Conservation (phyloP, 1,139 yeast genomes). For the Candida glucosophila region DNA sequence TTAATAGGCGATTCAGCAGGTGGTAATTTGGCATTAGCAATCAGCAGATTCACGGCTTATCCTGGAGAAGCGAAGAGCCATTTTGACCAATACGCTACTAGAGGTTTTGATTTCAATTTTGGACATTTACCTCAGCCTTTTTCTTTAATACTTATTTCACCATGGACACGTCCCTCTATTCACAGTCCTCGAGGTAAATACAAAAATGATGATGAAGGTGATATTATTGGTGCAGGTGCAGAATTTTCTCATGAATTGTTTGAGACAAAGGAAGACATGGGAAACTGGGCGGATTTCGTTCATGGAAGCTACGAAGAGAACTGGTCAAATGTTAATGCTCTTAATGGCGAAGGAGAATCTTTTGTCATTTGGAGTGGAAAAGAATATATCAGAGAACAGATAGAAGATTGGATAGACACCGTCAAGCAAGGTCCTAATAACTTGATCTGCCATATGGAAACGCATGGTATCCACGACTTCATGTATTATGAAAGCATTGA, state of each 20-base stretch:
- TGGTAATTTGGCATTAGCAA: constrained; percentile 26
- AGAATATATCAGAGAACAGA: constrained; percentile 26
- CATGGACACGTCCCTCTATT: constrained; percentile 32
- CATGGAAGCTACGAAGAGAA: constrained; percentile 15
- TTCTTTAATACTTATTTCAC: constrained; percentile 28
- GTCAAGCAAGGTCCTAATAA: constrained; percentile 12
- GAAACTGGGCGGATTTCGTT: constrained; percentile 17
- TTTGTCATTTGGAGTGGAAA: constrained; percentile 30
- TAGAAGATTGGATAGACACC: constrained; percentile 12
- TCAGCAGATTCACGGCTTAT: constrained; percentile 25
- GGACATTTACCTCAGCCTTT: constrained; percentile 18
- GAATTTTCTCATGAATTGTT: constrained; percentile 5
- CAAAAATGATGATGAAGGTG: constrained; percentile 18
- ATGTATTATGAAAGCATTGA: constrained; percentile 22
- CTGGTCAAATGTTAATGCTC: constrained; percentile 23
- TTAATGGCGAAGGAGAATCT: constrained; percentile 17
- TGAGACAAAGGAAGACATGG: constrained; percentile 4
- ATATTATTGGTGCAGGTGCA: constrained; percentile 9
- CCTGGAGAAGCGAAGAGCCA: constrained; percentile 19
- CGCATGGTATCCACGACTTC: constrained; percentile 25
- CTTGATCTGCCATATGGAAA: constrained; percentile 16
- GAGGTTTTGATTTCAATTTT: constrained; percentile 12
- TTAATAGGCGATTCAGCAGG: constrained; percentile 44
- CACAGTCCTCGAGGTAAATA: constrained; percentile 14
- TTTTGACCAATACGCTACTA: constrained; percentile 11